phyloP scores from a whole-genome alignment of 2,329 filamentous ascomycete species.

The Ophiostoma tasmaniense region DNA sequence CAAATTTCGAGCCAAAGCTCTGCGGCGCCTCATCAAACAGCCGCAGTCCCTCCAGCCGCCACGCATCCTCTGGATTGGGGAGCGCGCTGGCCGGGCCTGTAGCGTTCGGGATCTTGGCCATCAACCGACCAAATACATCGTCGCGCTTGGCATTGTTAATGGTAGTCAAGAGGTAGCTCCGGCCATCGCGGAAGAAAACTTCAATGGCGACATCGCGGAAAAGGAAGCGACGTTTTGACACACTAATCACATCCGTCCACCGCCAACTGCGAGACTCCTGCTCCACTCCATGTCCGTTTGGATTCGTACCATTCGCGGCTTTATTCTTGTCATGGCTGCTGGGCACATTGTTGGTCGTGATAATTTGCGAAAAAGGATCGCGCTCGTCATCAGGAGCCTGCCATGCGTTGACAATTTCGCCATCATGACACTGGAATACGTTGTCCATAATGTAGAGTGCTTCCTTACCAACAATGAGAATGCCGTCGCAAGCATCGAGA shows the following conservation, averaged over 20 bases:
- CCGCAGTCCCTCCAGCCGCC: constrained; percentile 81
- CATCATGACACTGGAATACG: constrained; percentile 88
- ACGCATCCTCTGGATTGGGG: constrained; percentile 75
- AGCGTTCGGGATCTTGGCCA: constrained; percentile 71
- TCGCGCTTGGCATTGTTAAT: constrained; percentile 67
- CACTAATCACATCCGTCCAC: constrained; percentile 88
- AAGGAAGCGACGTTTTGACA: constrained; percentile 89
- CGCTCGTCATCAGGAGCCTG: constrained; percentile 87
- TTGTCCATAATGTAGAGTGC: constrained; percentile 92
- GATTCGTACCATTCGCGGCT: constrained; percentile 28
- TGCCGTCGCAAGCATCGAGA: constrained; percentile 84
- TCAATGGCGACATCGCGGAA: constrained; percentile 96
- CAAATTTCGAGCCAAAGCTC: constrained; percentile 76
- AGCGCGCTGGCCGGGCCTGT: constrained; percentile 58
- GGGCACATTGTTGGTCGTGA: constrained; percentile 50
- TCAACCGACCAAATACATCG: constrained; percentile 68
- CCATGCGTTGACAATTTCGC: constrained; percentile 94
- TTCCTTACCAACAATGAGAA: constrained; percentile 87
- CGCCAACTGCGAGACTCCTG: constrained; percentile 86
- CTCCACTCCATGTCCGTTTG: constrained; percentile 42
- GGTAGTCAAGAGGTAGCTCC: constrained; percentile 86
- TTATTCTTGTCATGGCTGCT: constrained; percentile 38
- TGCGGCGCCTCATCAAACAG: constrained; percentile 51
- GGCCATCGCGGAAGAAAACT: constrained; percentile 92
- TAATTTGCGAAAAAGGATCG: constrained; percentile 91